Base-by-base conservation (phyloP, 2,329 filamentous ascomycete genomes). In the Aureobasidium melanogenum region DNA sequence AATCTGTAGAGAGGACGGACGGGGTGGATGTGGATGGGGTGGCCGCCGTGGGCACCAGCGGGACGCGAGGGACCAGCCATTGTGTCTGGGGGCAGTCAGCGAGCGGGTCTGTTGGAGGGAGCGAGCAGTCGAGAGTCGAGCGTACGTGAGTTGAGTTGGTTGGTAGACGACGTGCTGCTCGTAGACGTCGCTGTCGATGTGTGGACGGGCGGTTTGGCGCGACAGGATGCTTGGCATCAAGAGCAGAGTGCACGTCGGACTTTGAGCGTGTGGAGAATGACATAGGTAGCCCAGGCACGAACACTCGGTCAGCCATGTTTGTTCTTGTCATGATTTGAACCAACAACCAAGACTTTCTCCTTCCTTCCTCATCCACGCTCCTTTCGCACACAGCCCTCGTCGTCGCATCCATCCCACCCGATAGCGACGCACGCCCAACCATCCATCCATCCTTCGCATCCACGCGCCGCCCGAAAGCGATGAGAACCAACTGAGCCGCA, bases 1-100 rank as follows among this genome's bases (percentile, higher is more conserved):
- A 93, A 88, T 73, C 90, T 85, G 80, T 97, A 96, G 67, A 96
- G 72, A 48, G 84, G 85, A 64, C 84, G 80, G 52, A 77, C 82
- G 36, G 82, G 83, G 72, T 83, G 85, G 71, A 88, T 75, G 71
- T 81, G 77, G 68, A 83, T 75, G 61, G 80, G 81, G 72, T 83
- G 81, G 63, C 69, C 74, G 66, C 74, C 74, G 66, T 76, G 68
- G 71, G 72, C 71, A 69, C 72, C 66, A 69, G 71, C 64, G 54
- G 50, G 59, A 61, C 48, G 54, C 10, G 60, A 54, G 14, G 61
- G 54, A 62, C 48, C 48, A 44, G 61, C 61, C 61, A 62, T 62
- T 59, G 54, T 54, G 51, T 41, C 39, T 57, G 44, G 8, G 6
- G n/a, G 38, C 24, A 17, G 47, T 59, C 32, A 59, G 56, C 22